These are phyloP conservation scores for Isabelozyma rhagii DNA, from an alignment of 805 yeast species.

Conservation along the genomic window DNA sequence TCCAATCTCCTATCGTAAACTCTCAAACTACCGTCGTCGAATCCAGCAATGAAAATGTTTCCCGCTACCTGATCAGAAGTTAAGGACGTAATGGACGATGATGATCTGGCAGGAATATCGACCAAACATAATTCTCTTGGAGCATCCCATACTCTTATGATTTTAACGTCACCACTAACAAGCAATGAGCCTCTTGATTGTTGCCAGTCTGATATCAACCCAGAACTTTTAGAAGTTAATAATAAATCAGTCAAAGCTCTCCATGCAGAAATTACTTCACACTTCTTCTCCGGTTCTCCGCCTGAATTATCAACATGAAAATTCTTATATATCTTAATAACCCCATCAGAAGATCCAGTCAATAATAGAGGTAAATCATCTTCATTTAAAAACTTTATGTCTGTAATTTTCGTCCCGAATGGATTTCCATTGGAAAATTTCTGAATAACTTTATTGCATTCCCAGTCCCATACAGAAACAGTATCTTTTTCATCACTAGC, in stretches of 20 bases:
- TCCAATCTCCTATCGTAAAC: constrained; percentile 89
- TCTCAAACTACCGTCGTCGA: constrained; percentile 83
- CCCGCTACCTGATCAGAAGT: constrained; percentile 97
- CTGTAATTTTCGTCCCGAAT: constrained; percentile 84
- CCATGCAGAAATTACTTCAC: constrained; percentile 82
- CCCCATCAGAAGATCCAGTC: constrained; percentile 92
- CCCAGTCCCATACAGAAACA: constrained; percentile 89
- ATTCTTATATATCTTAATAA: constrained; percentile 79
- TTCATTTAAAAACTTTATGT: constrained; percentile 81
- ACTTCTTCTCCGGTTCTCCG: constrained; percentile 23
- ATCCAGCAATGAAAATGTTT: constrained; percentile 84
- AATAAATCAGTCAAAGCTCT: constrained; percentile 85
- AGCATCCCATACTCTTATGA: constrained; percentile 94
- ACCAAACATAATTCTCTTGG: constrained; percentile 83
- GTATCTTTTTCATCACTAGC: constrained; percentile 82
- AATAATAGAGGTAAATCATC: constrained; percentile 84
- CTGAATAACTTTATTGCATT: constrained; percentile 49
- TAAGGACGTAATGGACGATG: constrained; percentile 81
- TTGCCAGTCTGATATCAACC: constrained; percentile 92
- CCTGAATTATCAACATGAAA: constrained; percentile 47
- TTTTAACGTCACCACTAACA: constrained; percentile 92
- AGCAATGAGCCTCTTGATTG: constrained; percentile 88
- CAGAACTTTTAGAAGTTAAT: constrained; percentile 76
- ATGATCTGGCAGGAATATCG: constrained; percentile 88
- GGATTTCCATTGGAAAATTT: constrained; percentile 83